These are phyloP conservation scores for Pyrenophora teres DNA, from an alignment of 2,329 filamentous ascomycete species.

Conservation along the genomic window DNA sequence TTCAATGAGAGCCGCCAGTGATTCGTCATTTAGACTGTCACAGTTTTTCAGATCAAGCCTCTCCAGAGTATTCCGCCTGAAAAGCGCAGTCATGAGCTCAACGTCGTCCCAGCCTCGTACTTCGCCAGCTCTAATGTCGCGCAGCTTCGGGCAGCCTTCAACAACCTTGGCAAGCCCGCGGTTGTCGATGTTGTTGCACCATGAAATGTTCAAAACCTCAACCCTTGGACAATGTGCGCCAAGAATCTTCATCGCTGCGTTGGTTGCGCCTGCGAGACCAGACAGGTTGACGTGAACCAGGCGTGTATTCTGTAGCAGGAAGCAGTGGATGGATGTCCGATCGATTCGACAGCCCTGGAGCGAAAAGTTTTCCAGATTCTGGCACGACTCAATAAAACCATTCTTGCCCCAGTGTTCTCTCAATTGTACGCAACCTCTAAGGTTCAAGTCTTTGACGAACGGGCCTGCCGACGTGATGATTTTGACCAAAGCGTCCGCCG, in stretches of 20 bases:
- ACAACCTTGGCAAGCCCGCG: constrained; percentile 75
- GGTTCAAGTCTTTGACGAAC: constrained; percentile 87
- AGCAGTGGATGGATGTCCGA: constrained; percentile 75
- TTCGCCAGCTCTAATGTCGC: constrained; percentile 81
- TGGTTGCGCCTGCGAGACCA: constrained; percentile 77
- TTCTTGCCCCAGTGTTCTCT: constrained; percentile 78
- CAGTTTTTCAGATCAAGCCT: constrained; percentile 82
- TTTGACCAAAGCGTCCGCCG: constrained; percentile 78
- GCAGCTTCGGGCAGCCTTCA: constrained; percentile 71
- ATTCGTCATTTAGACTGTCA: constrained; percentile 74
- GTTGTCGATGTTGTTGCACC: constrained; percentile 86
- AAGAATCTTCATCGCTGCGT: constrained; percentile 84
- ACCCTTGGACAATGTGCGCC: constrained; percentile 78
- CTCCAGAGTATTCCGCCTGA: constrained; percentile 79
- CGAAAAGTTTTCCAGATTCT: constrained; percentile 83
- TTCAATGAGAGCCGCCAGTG: constrained; percentile 74
- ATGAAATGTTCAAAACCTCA: constrained; percentile 87
- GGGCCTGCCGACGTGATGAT: constrained; percentile 85
- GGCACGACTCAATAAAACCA: constrained; percentile 80
- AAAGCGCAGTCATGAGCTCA: constrained; percentile 74
- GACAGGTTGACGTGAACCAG: constrained; percentile 87
- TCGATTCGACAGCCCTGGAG: constrained; percentile 90
- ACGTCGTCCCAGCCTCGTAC: constrained; percentile 77
- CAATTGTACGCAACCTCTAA: constrained; percentile 88
- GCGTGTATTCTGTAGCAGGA: constrained; percentile 75